Conservation (phyloP, 768 basidiomycete genomes). For the Pleurotus ostreatus region DNA sequence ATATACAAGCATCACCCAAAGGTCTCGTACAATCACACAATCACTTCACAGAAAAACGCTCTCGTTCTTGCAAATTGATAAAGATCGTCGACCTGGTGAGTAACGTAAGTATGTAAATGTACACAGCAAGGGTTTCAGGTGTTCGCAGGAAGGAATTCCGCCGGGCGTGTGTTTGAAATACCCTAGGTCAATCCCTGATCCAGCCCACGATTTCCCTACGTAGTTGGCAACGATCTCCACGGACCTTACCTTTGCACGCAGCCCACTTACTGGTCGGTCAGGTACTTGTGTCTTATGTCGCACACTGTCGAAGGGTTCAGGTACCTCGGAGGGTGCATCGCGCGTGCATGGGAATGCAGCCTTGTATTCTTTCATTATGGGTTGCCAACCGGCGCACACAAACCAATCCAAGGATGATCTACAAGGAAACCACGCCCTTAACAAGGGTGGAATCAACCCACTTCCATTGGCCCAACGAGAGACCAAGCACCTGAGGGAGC, state of each 20-base stretch:
- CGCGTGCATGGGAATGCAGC: neutral
- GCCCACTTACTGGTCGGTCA: no score
- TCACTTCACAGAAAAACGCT: neutral
- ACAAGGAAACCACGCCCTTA: no score
- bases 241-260: no score
- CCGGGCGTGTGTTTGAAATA: no score
- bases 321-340: neutral
- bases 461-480: no score
- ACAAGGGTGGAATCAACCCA: no score
- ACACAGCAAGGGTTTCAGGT: neutral
- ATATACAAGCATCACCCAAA: conserved; percentile 18
- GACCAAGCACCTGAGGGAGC: neutral
- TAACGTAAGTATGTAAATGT: neutral
- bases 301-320: no score
- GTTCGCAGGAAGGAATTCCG: no score
- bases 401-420: neutral
- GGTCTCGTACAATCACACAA: conserved; percentile 7
- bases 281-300: no score
- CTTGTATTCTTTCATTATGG: neutral
- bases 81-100: neutral
- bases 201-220: no score
- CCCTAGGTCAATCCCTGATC: no score
- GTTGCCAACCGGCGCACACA: neutral
- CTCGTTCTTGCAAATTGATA: neutral
- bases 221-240: no score